A percentile compares a stretch with the other conserved stretches of the same genome.
These are phyloP conservation scores for Pseudocercospora vitis DNA, from an alignment of 2,329 filamentous ascomycete genomes.

Conservation along the genomic window DNA sequence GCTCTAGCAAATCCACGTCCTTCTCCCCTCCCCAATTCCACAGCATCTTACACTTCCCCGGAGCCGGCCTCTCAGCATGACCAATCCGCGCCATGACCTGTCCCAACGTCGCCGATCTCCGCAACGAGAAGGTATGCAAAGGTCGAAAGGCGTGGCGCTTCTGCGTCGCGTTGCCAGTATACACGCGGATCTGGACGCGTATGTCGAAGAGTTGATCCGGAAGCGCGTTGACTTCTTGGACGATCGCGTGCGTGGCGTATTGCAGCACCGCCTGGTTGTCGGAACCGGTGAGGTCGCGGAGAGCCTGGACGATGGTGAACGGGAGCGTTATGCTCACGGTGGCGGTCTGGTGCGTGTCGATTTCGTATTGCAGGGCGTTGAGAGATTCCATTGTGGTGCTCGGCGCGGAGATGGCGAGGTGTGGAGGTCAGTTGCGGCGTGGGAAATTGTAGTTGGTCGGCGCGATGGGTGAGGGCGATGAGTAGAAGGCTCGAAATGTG, in stretches of 20 bases:
- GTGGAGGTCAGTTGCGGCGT: no score
- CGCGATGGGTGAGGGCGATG: no score
- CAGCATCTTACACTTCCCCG: not conserved
- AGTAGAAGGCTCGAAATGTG: no score
- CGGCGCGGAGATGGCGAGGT: no score
- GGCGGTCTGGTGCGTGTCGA: not conserved
- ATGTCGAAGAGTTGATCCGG: not conserved
- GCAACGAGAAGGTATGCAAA: not conserved
- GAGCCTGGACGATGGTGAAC: not conserved
- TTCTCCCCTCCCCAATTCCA: not conserved
- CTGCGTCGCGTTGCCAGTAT: not conserved
- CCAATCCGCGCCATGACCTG: not conserved
- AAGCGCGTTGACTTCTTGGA: not conserved
- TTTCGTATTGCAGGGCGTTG: not conserved
- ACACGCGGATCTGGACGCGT: not conserved
- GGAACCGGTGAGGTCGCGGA: not conserved
- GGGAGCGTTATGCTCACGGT: not conserved
- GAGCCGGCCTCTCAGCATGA: not conserved
- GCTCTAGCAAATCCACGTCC: no score
- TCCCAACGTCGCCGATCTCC: not conserved
- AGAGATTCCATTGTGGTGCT: not conserved
- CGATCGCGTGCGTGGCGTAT: not conserved
- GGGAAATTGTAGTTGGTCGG: no score
- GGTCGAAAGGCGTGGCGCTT: not conserved
- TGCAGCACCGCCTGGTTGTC: not conserved